Base-by-base conservation (phyloP, 1,139 yeast species). In the Geotrichum aggregatum region DNA sequence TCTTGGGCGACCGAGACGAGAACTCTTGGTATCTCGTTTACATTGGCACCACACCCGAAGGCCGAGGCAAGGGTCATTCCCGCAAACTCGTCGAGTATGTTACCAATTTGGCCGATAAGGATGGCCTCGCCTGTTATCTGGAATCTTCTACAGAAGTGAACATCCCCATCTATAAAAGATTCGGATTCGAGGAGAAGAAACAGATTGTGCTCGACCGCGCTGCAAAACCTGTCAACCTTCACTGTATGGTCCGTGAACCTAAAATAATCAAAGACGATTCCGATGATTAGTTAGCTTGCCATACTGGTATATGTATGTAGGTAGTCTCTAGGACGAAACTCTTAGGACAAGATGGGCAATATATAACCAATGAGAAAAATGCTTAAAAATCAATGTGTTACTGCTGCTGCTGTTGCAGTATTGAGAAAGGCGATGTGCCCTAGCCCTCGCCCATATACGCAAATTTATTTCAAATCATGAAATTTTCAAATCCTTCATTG, bases 41-140 rank as follows among this genome's bases (percentile, higher is more conserved):
- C 61, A 67, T 82, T 44, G 87, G 86, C 1, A 77, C 84, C 6
- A 70, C 77, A 10, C 75, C 74, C n/a, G 62, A 67, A 21, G 84
- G 85, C 8, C 72, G 84, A 61, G 87, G 87, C 35, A 82, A 82
- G 64, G 87, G 87, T 7, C 81, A 82, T 63, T 80, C 76, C n/a
- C 66, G 87, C 45, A 73, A 73, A 49, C 71, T 80, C 62, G 76
- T 82, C 58, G 78, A 79, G n/a, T 76, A 71, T 60, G 77, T 80
- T 76, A 80, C 79, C 58, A 65, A 70, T 28, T 70, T 76, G 63
- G 67, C 83, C 50, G 86, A 82, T 59, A 66, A 68, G 45, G 66
- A 68, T 30, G 71, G 70, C 19, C 68, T 70, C 51, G 69, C 76
- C 28, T 67, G 80, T 10, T 82, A 82, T 61, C 72, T 82, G 64